phyloP scores from a whole-genome alignment of 306 rosid species.

The Cyamopsis tetragonoloba region DNA sequence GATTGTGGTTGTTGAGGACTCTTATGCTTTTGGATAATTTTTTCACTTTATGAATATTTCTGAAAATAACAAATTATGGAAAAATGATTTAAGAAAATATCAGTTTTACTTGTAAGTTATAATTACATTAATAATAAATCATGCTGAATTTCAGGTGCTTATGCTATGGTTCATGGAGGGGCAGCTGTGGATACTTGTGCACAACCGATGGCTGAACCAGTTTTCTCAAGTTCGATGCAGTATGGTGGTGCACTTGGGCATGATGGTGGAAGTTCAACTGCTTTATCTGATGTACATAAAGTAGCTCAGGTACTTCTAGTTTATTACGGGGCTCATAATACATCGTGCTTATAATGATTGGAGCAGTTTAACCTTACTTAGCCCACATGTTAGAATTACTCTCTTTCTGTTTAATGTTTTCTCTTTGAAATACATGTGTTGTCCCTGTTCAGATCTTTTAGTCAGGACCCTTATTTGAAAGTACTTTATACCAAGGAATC shows the following conservation, averaged over 20 bases:
- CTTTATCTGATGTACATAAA: constrained; percentile 52
- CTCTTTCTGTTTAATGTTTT: too few relatives aligned
- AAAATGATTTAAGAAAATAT: constrained; percentile 1
- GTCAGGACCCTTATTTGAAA: too few relatives aligned
- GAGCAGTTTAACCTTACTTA: too few relatives aligned
- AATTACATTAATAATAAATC: constrained; percentile 3
- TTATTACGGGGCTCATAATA: too few relatives aligned
- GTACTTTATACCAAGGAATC: too few relatives aligned
- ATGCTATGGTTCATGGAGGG: constrained; percentile 64
- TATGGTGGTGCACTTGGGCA: constrained; percentile 58
- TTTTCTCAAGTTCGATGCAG: constrained; percentile 50
- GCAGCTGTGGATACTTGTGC: constrained; percentile 42
- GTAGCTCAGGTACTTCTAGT: constrained; percentile 59
- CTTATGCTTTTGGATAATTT: too few relatives aligned
- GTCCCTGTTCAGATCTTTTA: too few relatives aligned
- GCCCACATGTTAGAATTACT: too few relatives aligned
- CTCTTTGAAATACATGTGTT: too few relatives aligned
- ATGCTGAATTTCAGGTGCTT: constrained; percentile 55
- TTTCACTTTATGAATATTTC: too few relatives aligned
- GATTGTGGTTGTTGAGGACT: too few relatives aligned
- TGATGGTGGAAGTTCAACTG: constrained; percentile 57
- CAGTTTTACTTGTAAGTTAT: constrained; percentile 13
- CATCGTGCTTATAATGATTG: too few relatives aligned
- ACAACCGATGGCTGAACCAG: constrained; percentile 47
- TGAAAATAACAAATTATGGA: neutral